Conservation (phyloP, 768 basidiomycete genomes). For the Bullera alba region DNA sequence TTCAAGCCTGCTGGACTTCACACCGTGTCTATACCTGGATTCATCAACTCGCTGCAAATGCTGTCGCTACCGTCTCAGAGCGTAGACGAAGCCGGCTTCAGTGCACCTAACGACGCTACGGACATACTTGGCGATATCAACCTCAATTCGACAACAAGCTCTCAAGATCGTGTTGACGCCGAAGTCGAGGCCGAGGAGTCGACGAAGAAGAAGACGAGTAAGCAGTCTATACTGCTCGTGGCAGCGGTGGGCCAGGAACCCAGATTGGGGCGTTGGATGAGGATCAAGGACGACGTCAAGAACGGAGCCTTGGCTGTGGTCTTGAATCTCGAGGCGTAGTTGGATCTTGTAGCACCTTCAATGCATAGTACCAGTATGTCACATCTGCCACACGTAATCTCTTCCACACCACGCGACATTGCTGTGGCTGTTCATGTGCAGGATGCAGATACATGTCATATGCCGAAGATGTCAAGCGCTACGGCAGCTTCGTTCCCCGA, state of each 20-base stretch:
- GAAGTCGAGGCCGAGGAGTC: background rate
- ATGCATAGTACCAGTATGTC: too few relatives aligned
- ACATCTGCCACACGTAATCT: too few relatives aligned
- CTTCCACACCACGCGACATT: too few relatives aligned
- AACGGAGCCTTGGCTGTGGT: conserved; percentile 65
- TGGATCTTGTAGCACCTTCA: too few relatives aligned
- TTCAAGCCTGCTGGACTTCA: conserved; percentile 56
- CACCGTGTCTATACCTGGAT: conserved; percentile 62
- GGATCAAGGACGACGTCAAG: conserved; percentile 57
- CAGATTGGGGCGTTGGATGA: conserved; percentile 81
- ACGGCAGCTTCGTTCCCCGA: background rate
- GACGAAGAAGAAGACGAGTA: conserved; percentile 1
- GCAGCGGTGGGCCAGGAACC: conserved; percentile 83
- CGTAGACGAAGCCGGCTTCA: conserved; percentile 41
- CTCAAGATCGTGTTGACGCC: too few relatives aligned
- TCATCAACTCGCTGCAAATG: conserved; percentile 86
- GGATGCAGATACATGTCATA: too few relatives aligned
- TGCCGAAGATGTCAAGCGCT: conserved; percentile 22
- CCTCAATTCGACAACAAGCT: background rate
- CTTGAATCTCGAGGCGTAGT: background rate
- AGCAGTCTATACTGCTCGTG: conserved; percentile 54
- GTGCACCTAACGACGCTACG: conserved; percentile 17
- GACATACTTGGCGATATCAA: background rate
- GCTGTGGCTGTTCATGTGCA: too few relatives aligned
- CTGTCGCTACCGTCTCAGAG: conserved; percentile 53